These are phyloP conservation scores for Tetrahymena borealis DNA, from an alignment of 73 alveolate genomes.

Conservation along the genomic window DNA sequence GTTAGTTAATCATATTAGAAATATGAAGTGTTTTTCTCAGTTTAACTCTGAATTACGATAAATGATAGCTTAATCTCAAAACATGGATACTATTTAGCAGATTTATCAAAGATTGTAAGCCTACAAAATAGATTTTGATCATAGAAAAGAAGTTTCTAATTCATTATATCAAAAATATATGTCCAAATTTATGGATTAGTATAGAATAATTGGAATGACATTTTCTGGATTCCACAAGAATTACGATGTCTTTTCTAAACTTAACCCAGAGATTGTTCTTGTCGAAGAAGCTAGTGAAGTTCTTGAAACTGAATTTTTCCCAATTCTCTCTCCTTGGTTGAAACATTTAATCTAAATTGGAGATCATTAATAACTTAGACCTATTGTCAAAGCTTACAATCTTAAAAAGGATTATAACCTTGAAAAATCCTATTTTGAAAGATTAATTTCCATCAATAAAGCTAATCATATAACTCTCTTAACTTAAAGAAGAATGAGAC, in stretches of 20 bases:
- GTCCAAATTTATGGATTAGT: not conserved
- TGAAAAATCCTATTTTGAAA: conserved; percentile 75
- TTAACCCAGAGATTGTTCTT: conserved; percentile 59
- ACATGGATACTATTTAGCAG: too few species aligned
- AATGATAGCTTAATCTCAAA: too few species aligned
- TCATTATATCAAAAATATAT: not conserved
- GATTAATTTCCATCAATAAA: conserved; percentile 50
- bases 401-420: conserved; percentile 56
- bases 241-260: conserved; percentile 48
- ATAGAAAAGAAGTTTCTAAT: not conserved
- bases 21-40: too few species aligned
- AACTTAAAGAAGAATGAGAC: conserved; percentile 84
- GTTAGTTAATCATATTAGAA: too few species aligned
- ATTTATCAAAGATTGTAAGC: not conserved
- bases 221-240: conserved; percentile 80
- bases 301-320: conserved; percentile 68
- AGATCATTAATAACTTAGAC: conserved; percentile 84
- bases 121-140: not conserved
- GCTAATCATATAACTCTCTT: conserved; percentile 39
- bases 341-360: conserved; percentile 77
- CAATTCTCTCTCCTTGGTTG: conserved; percentile 51
- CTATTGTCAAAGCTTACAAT: conserved; percentile 51
- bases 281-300: conserved; percentile 93
- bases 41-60: too few species aligned
- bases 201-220: conserved; percentile 75